A percentile compares a stretch with the other conserved stretches of the same genome.
These are phyloP conservation scores for Phytopythium delawarense DNA, from an alignment of 352 stramenopile genomes.

Conservation along the genomic window DNA sequence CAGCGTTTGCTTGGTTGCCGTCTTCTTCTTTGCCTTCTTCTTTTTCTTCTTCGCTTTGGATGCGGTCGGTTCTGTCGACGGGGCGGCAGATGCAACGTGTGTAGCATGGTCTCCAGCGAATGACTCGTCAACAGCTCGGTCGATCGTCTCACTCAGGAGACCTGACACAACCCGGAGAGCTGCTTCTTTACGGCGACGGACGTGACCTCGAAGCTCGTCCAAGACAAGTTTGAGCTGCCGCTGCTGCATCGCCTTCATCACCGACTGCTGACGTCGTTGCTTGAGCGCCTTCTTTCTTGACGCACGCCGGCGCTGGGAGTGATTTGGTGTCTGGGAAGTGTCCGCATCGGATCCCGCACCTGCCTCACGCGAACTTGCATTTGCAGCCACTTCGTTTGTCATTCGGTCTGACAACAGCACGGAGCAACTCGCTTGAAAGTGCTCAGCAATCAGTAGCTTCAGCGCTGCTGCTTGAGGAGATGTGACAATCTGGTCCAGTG, in stretches of 20 bases:
- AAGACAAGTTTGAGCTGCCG: constrained; percentile 34
- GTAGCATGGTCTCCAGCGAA: constrained; percentile 7
- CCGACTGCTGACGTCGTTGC: constrained; percentile 40
- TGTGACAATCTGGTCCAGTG: constrained; percentile 29
- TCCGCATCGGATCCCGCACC: constrained; percentile 6
- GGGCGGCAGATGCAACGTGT: neutral
- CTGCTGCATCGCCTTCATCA: constrained; percentile 32
- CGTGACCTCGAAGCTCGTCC: constrained; percentile 30
- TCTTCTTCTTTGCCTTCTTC: constrained; percentile 22
- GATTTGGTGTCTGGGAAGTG: constrained; percentile 12
- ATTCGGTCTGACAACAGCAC: constrained; percentile 57
- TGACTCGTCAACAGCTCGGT: constrained; percentile 19
- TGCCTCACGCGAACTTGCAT: neutral
- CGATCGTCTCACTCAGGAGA: constrained; percentile 39
- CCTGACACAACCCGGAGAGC: constrained; percentile 19
- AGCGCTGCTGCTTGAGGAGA: constrained; percentile 52
- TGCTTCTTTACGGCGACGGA: constrained; percentile 25
- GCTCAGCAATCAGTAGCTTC: constrained; percentile 63
- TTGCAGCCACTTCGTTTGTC: constrained; percentile 24
- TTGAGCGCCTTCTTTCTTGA: constrained; percentile 69
- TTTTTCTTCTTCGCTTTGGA: constrained; percentile 24
- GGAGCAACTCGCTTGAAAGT: constrained; percentile 70
- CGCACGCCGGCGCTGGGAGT: constrained; percentile 53
- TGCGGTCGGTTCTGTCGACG: neutral
- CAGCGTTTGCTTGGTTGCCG: constrained; percentile 25